phyloP scores from a whole-genome alignment of 306 rosid genomes.

The Begonia loranthoides region DNA sequence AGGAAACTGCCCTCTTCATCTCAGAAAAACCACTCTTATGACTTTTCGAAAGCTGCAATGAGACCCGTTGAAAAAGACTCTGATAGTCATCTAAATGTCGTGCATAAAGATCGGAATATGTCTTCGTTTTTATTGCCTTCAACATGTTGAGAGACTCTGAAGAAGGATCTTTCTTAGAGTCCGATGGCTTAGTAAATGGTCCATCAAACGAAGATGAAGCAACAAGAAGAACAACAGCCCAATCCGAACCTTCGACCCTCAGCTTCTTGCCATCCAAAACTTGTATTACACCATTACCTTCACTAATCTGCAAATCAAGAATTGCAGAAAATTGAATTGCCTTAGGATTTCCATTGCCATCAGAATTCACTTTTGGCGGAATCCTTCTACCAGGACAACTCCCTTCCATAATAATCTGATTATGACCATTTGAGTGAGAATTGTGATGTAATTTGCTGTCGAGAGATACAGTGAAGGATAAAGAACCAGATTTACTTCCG shows the following conservation, averaged over 20 bases:
- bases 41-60: slow-evolving; percentile 61
- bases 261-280: slow-evolving; percentile 56
- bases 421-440: slow-evolving; percentile 23
- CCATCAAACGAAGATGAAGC: slow-evolving; percentile 76
- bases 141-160: slow-evolving; percentile 39
- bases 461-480: slow-evolving; percentile 56
- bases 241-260: slow-evolving; percentile 62
- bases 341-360: slow-evolving; percentile 30
- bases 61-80: slow-evolving; percentile 71
- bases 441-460: slow-evolving; percentile 61
- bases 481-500: slow-evolving; percentile 49
- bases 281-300: slow-evolving; percentile 36
- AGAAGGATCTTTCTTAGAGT: slow-evolving; percentile 69
- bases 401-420: slow-evolving; percentile 56
- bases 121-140: slow-evolving; percentile 26
- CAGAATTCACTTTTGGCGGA: slow-evolving; percentile 21
- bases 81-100: slow-evolving; percentile 74
- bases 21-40: slow-evolving; percentile 16
- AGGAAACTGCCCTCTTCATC: slow-evolving; percentile 10
- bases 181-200: slow-evolving; percentile 60
- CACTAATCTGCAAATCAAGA: slow-evolving; percentile 68
- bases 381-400: slow-evolving; percentile 53
- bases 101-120: slow-evolving; percentile 57
- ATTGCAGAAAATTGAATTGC: slow-evolving; percentile 73
- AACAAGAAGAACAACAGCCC: slow-evolving; percentile 58